Percentiles rank a stretch among this genome's conserved stretches.
Conservation (phyloP, 768 basidiomycete species). For the Leccinum obscurum region DNA sequence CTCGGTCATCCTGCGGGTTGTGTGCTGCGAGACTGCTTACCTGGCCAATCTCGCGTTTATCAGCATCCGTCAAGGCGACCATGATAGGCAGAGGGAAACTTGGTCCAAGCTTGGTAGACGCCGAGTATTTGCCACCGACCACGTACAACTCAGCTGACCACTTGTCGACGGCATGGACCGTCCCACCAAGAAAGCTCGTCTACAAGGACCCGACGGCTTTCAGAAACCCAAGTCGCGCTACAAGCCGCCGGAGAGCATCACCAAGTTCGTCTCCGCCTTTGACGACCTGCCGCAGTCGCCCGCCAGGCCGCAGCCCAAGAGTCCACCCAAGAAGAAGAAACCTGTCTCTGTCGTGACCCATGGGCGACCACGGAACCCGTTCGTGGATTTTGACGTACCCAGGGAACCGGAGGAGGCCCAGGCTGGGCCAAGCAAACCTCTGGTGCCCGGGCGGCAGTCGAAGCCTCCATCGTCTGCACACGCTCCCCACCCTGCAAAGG, state of each 20-base stretch:
- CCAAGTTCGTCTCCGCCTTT: conserved; percentile 33
- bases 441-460: conserved; percentile 3
- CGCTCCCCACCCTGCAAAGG: conserved; percentile 2
- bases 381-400: conserved; percentile 12
- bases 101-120: background rate
- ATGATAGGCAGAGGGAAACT: conserved; percentile 8
- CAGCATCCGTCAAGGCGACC: conserved; percentile 34
- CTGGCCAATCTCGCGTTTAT: conserved; percentile 49
- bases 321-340: conserved; percentile 11
- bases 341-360: conserved; percentile 2
- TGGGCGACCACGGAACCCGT: conserved; percentile 24
- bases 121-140: conserved; percentile 3
- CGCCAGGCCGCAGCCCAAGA: background rate
- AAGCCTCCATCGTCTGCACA: conserved; percentile 11
- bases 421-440: conserved; percentile 14
- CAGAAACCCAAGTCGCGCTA: conserved; percentile 27
- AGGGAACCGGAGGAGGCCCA: conserved; percentile 2
- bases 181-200: conserved; percentile 16
- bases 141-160: conserved; percentile 1
- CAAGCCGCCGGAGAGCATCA: conserved; percentile 27
- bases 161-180: background rate
- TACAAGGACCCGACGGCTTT: conserved; percentile 32
- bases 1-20: background rate
- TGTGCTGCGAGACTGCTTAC: conserved; percentile 21
- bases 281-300: conserved; percentile 7